Base-by-base conservation (phyloP, 176 grass and related monocot genomes). In the Eragrostis curvula region DNA sequence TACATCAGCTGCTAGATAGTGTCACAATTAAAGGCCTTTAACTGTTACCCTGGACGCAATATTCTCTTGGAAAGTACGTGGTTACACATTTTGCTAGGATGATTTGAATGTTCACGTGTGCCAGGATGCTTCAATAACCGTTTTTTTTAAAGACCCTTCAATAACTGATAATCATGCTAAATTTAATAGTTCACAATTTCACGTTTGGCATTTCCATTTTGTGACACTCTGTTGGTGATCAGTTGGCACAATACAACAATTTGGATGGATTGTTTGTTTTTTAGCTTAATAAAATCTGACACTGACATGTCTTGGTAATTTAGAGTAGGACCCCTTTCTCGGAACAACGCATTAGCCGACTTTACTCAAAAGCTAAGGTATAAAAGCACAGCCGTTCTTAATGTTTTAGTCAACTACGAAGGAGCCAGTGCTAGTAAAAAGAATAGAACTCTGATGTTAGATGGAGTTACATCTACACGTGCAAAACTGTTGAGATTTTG, bases 1-100 rank as follows among this genome's bases (percentile, higher is more conserved):
- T 15, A 44, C 9, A 28, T 44, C 5, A 62, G 11, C 44, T 77
- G 57, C 43, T 77, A 46, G 14, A 62, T 62, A 45, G 8, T 60
- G 56, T 28, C 42, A 57, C 24, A 75, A 21, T 62, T 12, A 7
- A 39, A 62, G 6, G 44, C 9, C 21, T 71, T 45, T 41, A 61
- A n/a, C 21, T 75, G 12, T 75, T 84, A 25, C 63, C 57, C 45
- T 84, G 49, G 17, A 58, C 41, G 46, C 3, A 48, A 51, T 51
- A 66, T 60, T 66, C 28, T 78, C 52, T 49, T 49, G 21, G 27
- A 70, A 75, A 42, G 9, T 36, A 39, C 23, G 56, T 56, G 12
- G 20, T 36, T 12, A 36, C 6, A 12, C 28, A 18, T 77, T 68
- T 68, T 77, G 39, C 27, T 41, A 17, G 12, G 50, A 27, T 59